phyloP scores from a whole-genome alignment of 2,329 filamentous ascomycete species.

The Colletotrichum lupini region DNA sequence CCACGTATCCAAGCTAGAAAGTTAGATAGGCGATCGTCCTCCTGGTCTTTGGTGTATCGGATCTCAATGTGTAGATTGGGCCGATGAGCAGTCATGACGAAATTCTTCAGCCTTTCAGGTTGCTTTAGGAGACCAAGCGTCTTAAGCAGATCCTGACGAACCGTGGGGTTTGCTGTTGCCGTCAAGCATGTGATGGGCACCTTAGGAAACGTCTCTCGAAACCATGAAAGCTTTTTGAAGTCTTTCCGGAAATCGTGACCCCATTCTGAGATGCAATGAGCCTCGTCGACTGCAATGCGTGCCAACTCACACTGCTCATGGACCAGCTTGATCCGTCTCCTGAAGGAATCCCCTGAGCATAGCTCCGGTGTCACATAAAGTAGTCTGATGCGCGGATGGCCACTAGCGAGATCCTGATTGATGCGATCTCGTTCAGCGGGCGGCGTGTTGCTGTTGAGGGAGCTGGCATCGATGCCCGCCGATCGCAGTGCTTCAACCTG shows the following conservation, averaged over 20 bases:
- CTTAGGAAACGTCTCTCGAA: conserved; percentile 82
- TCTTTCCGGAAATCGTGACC: conserved; percentile 96
- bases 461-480: conserved; percentile 82
- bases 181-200: conserved; percentile 95
- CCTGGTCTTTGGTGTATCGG: conserved; percentile 81
- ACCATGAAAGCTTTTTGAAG: conserved; percentile 89
- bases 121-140: conserved; percentile 75
- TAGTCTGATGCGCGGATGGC: conserved; percentile 84
- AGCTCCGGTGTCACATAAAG: conserved; percentile 95
- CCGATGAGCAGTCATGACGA: conserved; percentile 85
- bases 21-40: conserved; percentile 77
- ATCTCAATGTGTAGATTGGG: conserved; percentile 93
- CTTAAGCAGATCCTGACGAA: conserved; percentile 84
- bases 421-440: conserved; percentile 73
- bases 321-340: conserved; percentile 77
- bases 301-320: conserved; percentile 86
- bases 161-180: conserved; percentile 85
- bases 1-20: conserved; percentile 81
- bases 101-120: conserved; percentile 73
- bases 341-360: conserved; percentile 82
- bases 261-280: conserved; percentile 98
- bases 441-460: conserved; percentile 86
- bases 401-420: conserved; percentile 84
- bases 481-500: conserved; percentile 85
- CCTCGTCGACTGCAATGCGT: conserved; percentile 91